These are phyloP conservation scores for Leccinum subrobustum DNA, from an alignment of 1,284 basidiomycete species.

Conservation along the genomic window DNA sequence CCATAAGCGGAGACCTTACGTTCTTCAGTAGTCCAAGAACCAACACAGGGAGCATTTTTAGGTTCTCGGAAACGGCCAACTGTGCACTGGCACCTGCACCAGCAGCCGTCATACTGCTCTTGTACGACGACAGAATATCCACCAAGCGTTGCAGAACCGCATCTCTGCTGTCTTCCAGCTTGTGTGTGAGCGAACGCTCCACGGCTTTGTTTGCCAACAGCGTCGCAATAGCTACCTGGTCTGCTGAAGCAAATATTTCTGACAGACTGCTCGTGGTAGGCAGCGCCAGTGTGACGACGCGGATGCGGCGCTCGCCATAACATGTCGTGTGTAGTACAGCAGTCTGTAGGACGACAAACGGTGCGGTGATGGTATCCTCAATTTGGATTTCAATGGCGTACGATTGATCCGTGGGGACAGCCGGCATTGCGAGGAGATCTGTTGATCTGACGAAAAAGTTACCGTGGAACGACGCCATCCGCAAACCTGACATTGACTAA, in stretches of 20 bases:
- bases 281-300: constrained; percentile 90
- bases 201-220: constrained; percentile 96
- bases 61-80: constrained; percentile 87
- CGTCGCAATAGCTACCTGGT: constrained; percentile 90
- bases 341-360: constrained; percentile 95
- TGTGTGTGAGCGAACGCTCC: constrained; percentile 86
- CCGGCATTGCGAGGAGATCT: constrained; percentile 94
- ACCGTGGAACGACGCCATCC: constrained; percentile 98
- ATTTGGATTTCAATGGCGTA: constrained; percentile 98
- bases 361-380: constrained; percentile 91
- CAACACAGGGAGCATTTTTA: constrained; percentile 92
- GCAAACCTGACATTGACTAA: constrained; percentile 58
- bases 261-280: constrained; percentile 93
- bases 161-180: constrained; percentile 93
- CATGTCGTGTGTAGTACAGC: constrained; percentile 96
- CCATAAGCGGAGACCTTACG: constrained; percentile 44
- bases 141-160: constrained; percentile 89
- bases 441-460: constrained; percentile 99
- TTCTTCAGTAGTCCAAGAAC: constrained; percentile 93
- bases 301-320: constrained; percentile 93
- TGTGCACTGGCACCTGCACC: constrained; percentile 94
- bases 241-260: constrained; percentile 93
- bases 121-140: constrained; percentile 91
- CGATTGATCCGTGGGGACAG: constrained; percentile 94
- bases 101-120: constrained; percentile 93